Evolutionary conservation across 306 rosid species (phyloP), one percentile per base, ranked within the genome.

Genomic region (Gastrolobium bilobum): DNA sequence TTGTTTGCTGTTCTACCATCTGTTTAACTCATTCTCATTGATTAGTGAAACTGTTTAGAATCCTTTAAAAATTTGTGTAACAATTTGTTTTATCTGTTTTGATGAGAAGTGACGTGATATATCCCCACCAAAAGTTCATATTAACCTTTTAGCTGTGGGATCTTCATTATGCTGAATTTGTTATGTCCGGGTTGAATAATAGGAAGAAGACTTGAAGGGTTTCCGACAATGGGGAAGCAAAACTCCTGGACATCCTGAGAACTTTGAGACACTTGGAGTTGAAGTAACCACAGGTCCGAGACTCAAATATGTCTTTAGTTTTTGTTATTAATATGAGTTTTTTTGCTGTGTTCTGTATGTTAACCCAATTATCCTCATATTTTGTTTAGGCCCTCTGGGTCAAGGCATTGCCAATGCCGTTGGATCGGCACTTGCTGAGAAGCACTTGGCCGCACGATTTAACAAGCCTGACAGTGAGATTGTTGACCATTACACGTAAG

Each of bases 391-490:
- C 76, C 98, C 99, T 68, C 89, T 96, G 39, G 98, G 99, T 52
- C 99, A 96, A 87, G 99, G 99, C 0, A 87, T 93, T 89, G 98
- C 96, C 53, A 96, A 96, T 87, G 99, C 88, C 20, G 98, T 96
- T 84, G 99, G 99, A 76, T 79, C 89, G 89, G 99, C 99, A 63
- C 97, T 96, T 35, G 94, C 97, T 30, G 99, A 96, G 96, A 96
- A 77, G 79, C 99, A 96, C 87, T 89, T 93, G 90, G 98, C 98
- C 61, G 98, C 99, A 0, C 88, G 99, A 5, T 96, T 20, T 86
- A 96, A 96, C 96, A 93, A 96, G 82, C 98, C 96, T 0, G 98
- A 86, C 84, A 93, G 42, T 50, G 98, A 93, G 89, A 90, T 96
- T 46, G 93, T 96, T 10, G 99, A 96, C 79, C 99, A 96, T 81